These are phyloP conservation scores for Penicillium simplicissimum DNA, from an alignment of 495 filamentous ascomycete species.

Conservation along the genomic window DNA sequence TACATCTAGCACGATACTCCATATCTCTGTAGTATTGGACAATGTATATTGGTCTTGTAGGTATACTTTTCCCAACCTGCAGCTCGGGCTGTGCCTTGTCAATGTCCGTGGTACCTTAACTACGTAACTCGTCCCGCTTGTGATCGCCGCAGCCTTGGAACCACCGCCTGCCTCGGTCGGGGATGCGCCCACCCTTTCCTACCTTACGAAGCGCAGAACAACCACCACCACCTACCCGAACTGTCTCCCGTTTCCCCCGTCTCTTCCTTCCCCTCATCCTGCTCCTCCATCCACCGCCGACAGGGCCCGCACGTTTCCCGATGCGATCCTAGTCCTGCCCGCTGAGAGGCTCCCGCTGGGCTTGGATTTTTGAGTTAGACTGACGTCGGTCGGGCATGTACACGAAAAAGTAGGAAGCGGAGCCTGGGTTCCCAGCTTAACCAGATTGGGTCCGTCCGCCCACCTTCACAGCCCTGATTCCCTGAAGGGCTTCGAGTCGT, in stretches of 20 bases:
- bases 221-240: too few relatives aligned
- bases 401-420: constrained; percentile 18
- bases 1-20: neutral
- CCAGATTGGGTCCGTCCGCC: neutral
- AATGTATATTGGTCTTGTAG: neutral
- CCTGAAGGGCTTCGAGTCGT: neutral
- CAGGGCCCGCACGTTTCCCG: constrained; percentile 29
- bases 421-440: constrained; percentile 6
- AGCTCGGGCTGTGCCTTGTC: too few relatives aligned
- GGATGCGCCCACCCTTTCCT: too few relatives aligned
- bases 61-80: too few relatives aligned
- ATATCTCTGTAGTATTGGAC: neutral
- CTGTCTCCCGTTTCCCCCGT: neutral
- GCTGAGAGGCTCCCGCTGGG: neutral
- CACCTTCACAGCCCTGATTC: neutral
- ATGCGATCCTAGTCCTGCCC: constrained; percentile 12
- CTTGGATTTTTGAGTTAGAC: constrained; percentile 12
- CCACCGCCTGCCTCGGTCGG: constrained; percentile 16
- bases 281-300: constrained; percentile 25
- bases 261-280: constrained; percentile 3
- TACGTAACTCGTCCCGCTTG: neutral
- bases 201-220: too few relatives aligned
- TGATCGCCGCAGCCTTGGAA: constrained; percentile 3
- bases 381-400: constrained; percentile 8
- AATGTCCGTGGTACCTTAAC: too few relatives aligned